phyloP scores from a whole-genome alignment of 257 asterid species.

The Agastache rugosa region DNA sequence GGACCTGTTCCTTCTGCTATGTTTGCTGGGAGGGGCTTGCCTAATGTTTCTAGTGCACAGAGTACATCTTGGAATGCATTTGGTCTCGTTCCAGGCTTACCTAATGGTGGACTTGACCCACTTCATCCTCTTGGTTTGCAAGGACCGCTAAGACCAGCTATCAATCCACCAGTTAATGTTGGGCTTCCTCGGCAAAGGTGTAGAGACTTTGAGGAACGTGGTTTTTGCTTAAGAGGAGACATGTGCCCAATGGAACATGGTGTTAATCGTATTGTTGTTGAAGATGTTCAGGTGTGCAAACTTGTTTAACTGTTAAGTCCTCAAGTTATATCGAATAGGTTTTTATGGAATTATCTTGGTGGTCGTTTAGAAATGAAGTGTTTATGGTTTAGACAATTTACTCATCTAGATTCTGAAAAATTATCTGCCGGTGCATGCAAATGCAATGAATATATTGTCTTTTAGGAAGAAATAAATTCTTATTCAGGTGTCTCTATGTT shows the following conservation, averaged over 20 bases:
- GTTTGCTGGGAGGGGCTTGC: conserved; percentile 80
- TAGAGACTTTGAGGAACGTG: conserved; percentile 99
- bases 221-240: conserved; percentile 98
- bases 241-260: conserved; percentile 99
- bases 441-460: conserved; percentile 15
- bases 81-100: conserved; percentile 84
- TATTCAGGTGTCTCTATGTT: neutral
- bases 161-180: conserved; percentile 64
- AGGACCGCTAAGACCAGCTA: conserved; percentile 71
- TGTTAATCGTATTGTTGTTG: conserved; percentile 92
- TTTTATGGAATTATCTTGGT: neutral
- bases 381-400: conserved; percentile 27
- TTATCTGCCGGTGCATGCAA: conserved; percentile 21
- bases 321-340: conserved; percentile 2
- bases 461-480: neutral
- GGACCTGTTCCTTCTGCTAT: conserved; percentile 66
- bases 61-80: conserved; percentile 72
- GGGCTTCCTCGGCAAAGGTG: conserved; percentile 85
- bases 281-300: conserved; percentile 92
- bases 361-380: conserved; percentile 10
- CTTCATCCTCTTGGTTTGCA: conserved; percentile 76
- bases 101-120: conserved; percentile 79
- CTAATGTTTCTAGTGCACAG: conserved; percentile 61
- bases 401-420: conserved; percentile 15
- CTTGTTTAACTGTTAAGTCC: conserved; percentile 9